Conservation (phyloP, 2,329 filamentous ascomycete species). For the Colletotrichum horii region DNA sequence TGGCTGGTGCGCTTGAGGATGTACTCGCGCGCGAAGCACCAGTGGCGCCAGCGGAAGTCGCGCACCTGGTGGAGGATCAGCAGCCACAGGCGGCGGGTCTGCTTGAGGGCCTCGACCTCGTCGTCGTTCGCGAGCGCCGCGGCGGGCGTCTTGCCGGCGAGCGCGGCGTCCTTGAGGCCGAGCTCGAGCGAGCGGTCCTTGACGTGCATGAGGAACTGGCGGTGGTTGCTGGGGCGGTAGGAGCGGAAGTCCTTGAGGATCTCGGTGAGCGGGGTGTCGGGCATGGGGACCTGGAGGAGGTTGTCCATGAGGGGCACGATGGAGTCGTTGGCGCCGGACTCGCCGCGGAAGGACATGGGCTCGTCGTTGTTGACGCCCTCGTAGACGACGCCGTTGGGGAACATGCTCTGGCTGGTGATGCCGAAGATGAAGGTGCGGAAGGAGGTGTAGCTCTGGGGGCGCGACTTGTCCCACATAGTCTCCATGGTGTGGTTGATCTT, state of each 20-base stretch:
- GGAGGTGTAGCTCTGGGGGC: slow-evolving; percentile 81
- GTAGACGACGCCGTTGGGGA: slow-evolving; percentile 89
- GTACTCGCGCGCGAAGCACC: slow-evolving; percentile 86
- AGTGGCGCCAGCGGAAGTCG: slow-evolving; percentile 84
- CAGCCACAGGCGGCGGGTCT: slow-evolving; percentile 66
- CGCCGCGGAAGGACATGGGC: slow-evolving; percentile 84
- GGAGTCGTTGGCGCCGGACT: slow-evolving; percentile 92
- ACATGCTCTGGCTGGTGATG: slow-evolving; percentile 93
- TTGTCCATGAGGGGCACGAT: slow-evolving; percentile 93
- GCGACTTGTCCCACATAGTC: slow-evolving; percentile 89
- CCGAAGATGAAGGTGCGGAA: slow-evolving; percentile 98
- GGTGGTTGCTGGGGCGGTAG: slow-evolving; percentile 89
- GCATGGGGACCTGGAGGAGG: slow-evolving; percentile 85
- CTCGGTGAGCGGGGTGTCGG: slow-evolving; percentile 83
- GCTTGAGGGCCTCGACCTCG: slow-evolving; percentile 49
- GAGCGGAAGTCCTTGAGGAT: slow-evolving; percentile 89
- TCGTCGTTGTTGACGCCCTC: slow-evolving; percentile 76
- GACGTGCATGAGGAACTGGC: slow-evolving; percentile 81
- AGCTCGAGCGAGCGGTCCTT: slow-evolving; percentile 51
- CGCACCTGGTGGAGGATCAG: slow-evolving; percentile 75
- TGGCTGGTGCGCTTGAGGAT: slow-evolving; percentile 80
- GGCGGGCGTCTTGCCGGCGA: slow-evolving; percentile 31
- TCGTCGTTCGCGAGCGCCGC: slow-evolving; percentile 26
- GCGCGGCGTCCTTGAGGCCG: slow-evolving; percentile 64
- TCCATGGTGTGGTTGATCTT: slow-evolving; percentile 85